Evolutionary conservation across 306 rosid genomes (phyloP), one percentile per base, ranked within the genome.

Genomic region (Fragaria nilgerrensis): DNA sequence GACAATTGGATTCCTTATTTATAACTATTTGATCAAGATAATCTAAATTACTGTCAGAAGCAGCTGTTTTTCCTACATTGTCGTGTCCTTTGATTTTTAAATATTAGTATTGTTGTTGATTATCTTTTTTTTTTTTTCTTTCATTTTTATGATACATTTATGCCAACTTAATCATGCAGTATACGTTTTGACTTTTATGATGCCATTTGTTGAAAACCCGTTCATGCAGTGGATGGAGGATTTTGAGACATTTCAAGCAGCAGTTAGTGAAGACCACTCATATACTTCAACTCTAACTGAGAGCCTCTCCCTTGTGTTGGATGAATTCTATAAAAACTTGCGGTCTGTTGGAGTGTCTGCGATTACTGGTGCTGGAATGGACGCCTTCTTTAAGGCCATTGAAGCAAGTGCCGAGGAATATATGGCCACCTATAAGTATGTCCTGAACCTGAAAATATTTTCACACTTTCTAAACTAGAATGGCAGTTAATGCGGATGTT

Each of bases 151-250:
- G 41, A 37, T 37, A 37, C 13, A 53, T 0, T 5, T 37, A 37
- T 36, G 77, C 27, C 5, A 22, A 37, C 20, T 37, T 1, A 39
- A 8, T 36, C 25, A 36, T 72, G 49, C 16, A 12, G 17, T 32
- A 2, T 22, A 55, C 20, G 20, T 63, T 49, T 55, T 63, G 50
- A 41, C 10, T 63, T 75, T 32, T 72, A 77, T 61, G 62, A n/a
- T 79, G 36, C n/a, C 39, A 59, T 43, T 17, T 66, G 16, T 73
- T 70, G 76, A 78, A 45, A 77, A 70, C 39, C 36, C 36, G 36
- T 32, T 32, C 72, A 16, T 87, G 55, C 81, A 93, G 97, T 93
- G 98, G 98, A 93, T 93, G 95, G 83, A 93, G 68, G 98, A 93
- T 71, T 93, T 91, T 71, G 98, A 91, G 87, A 85, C 86, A 13